Percentiles rank a stretch among this genome's conserved stretches.
These are phyloP conservation scores for Candolleomyces efflorescens DNA, from an alignment of 768 basidiomycete genomes.

Conservation along the genomic window DNA sequence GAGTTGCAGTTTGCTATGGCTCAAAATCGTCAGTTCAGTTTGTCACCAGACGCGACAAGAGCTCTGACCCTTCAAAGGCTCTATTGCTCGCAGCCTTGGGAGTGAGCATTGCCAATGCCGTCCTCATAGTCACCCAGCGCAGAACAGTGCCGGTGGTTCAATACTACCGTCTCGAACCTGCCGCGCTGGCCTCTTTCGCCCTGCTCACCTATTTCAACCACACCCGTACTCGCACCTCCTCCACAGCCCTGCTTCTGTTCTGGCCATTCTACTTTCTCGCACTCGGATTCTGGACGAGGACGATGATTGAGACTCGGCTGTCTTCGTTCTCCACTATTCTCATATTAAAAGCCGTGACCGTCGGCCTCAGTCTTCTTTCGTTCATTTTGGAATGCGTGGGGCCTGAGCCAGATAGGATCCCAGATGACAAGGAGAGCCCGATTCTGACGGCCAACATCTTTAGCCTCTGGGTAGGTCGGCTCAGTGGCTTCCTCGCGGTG, in stretches of 20 bases:
- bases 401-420: constrained; percentile 44
- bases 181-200: constrained; percentile 45
- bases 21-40: constrained; percentile 60
- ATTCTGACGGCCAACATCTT: constrained; percentile 75
- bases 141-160: constrained; percentile 40
- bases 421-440: constrained; percentile 56
- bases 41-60: not conserved
- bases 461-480: constrained; percentile 56
- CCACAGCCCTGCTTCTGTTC: constrained; percentile 71
- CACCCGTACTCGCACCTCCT: constrained; percentile 63
- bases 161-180: constrained; percentile 54
- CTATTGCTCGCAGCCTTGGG: constrained; percentile 44
- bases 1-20: constrained; percentile 47
- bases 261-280: constrained; percentile 66
- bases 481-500: not conserved
- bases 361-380: constrained; percentile 43
- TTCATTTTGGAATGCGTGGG: constrained; percentile 70
- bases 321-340: constrained; percentile 33
- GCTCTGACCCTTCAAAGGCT: constrained; percentile 28
- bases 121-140: constrained; percentile 30
- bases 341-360: constrained; percentile 38
- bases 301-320: constrained; percentile 31
- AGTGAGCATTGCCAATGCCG: constrained; percentile 40
- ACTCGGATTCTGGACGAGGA: constrained; percentile 57
- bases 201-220: constrained; percentile 66